A percentile compares a stretch with the other conserved stretches of the same genome.
These are phyloP conservation scores for Puya raimondii DNA, from an alignment of 176 grass and related monocot species.

Conservation along the genomic window DNA sequence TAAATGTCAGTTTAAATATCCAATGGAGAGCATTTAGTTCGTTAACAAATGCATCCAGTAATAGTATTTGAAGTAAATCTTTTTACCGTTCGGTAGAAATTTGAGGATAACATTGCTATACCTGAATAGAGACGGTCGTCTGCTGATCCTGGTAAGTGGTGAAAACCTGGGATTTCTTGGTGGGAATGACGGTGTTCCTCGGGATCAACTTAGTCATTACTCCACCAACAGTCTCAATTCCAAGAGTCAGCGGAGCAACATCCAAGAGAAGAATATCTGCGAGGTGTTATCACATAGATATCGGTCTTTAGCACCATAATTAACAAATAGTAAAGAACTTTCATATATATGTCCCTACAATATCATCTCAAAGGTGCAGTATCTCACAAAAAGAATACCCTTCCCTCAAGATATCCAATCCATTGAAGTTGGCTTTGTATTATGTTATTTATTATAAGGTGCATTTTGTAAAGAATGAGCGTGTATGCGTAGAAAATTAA, in stretches of 20 bases:
- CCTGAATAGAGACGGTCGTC: slow-evolving; percentile 46
- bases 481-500: no score
- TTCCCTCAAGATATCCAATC: no score
- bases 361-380: no score
- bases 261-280: slow-evolving; percentile 55
- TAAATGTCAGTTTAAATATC: slow-evolving; percentile 1
- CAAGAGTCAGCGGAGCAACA: slow-evolving; percentile 54
- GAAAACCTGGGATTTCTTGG: slow-evolving; percentile 60
- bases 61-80: neutral
- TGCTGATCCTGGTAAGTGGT: slow-evolving; percentile 61
- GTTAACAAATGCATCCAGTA: neutral
- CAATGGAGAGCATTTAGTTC: neutral
- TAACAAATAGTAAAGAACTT: no score
- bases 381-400: no score
- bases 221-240: slow-evolving; percentile 60
- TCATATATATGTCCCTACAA: no score
- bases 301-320: no score
- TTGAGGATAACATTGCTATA: slow-evolving; percentile 2
- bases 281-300: neutral
- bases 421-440: no score
- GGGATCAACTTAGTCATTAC: slow-evolving; percentile 66
- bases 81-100: neutral
- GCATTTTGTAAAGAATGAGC: no score
- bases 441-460: no score
- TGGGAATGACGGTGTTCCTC: slow-evolving; percentile 48